Percentiles rank a stretch among this genome's conserved stretches.
These are phyloP conservation scores for Fraxinus floribunda DNA, from an alignment of 305 asterid genomes.

Conservation along the genomic window DNA sequence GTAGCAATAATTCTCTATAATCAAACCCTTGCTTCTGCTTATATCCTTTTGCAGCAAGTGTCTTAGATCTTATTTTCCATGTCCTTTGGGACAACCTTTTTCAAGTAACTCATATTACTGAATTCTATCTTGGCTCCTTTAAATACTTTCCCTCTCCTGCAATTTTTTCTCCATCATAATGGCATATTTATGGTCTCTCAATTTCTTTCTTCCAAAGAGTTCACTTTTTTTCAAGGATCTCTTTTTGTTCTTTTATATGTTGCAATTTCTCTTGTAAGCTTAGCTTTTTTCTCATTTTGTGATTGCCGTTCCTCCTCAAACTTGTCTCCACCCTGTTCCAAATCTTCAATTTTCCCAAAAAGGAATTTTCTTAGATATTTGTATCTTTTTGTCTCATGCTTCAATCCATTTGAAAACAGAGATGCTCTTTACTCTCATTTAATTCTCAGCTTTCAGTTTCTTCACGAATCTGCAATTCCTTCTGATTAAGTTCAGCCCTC, in stretches of 20 bases:
- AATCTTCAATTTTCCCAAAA: background rate
- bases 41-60: background rate
- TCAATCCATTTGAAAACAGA: constrained; percentile 8
- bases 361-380: background rate
- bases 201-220: background rate
- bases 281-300: background rate
- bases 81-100: background rate
- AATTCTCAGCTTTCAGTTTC: background rate
- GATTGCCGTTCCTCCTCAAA: background rate
- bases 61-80: background rate
- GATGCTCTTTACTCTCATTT: background rate
- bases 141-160: background rate
- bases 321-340: background rate
- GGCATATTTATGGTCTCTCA: background rate
- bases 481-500: background rate
- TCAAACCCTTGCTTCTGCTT: background rate
- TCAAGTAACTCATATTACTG: background rate
- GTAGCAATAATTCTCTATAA: background rate
- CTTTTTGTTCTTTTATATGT: background rate
- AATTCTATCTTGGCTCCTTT: background rate
- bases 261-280: constrained; percentile 2
- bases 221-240: background rate
- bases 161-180: background rate
- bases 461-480: background rate
- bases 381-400: constrained; percentile 1